Evolutionary conservation across 768 basidiomycete genomes (phyloP).

Genomic region (Clitopilus passeckerianus): DNA sequence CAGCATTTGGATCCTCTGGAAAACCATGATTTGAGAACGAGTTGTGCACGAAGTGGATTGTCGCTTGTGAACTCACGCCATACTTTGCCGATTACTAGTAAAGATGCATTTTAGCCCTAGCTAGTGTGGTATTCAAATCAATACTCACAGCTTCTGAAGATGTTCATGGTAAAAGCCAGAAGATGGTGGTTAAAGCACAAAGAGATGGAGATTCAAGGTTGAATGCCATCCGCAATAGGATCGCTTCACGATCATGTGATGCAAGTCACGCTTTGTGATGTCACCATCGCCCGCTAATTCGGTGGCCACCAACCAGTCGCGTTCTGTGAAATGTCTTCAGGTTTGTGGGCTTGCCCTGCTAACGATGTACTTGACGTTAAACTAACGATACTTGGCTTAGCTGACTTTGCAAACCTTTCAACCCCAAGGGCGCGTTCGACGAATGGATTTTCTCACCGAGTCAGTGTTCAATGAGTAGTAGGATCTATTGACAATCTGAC

Average conservation of each 20-base stretch:
- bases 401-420: background rate
- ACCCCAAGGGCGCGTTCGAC: background rate
- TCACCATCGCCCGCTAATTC: constrained; percentile 7
- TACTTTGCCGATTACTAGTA: constrained; percentile 81
- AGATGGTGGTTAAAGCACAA: constrained; percentile 8
- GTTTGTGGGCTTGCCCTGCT: background rate
- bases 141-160: constrained; percentile 74
- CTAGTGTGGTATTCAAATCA: background rate
- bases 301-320: background rate
- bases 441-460: background rate
- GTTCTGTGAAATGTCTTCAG: background rate
- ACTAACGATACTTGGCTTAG: background rate
- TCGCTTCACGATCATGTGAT: constrained; percentile 31
- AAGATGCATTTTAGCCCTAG: constrained; percentile 3
- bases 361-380: too few species aligned
- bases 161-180: constrained; percentile 54
- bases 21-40: background rate
- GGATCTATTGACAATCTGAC: background rate
- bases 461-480: background rate
- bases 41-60: background rate
- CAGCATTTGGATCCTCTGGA: constrained; percentile 87
- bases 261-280: constrained; percentile 24
- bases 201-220: constrained; percentile 6
- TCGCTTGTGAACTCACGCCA: constrained; percentile 68
- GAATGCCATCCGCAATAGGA: constrained; percentile 4